Base-by-base conservation (phyloP, 495 filamentous ascomycete genomes). In the Parachaetomium inaequale region DNA sequence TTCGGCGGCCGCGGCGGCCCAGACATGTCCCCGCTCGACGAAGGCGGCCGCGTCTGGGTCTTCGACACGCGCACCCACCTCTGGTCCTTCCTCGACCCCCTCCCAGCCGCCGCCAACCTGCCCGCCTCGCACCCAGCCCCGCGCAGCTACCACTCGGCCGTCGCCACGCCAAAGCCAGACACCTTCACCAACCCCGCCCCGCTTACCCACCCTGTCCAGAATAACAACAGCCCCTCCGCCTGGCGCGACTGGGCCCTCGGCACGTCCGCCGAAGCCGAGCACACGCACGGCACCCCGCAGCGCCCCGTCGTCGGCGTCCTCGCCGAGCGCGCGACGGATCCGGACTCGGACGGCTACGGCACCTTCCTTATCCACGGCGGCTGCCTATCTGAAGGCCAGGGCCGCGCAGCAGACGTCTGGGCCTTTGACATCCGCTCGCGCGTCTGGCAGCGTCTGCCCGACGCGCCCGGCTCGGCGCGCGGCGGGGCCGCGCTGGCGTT, bases 311-410 rank as follows among this genome's bases (percentile, higher is more conserved):
- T 76, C n/a, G 81, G 81, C 2, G 71, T 56, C 29, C 72, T 82
- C 7, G 78, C 80, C 7, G 77, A 74, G 61, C 65, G 57, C 28
- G 79, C 81, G 5, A 69, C 69, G 8, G 81, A 82, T 63, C 68
- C 72, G 26, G 79, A 82, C 61, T 65, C 65, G 5, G 74, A 74
- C 7, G 82, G 82, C 7, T 79, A 82, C 70, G 81, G 81, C 36
- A 82, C 81, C 0, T 71, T 94, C 36, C 86, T 87, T 68, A 70
- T 94, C 17, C 89, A 92, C 65, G 89, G 86, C 7, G 90, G 90
- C 0, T 89, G 86, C 65, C 75, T 81, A 0, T 17, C 49, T 1
- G 28, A 7, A 0, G 3, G 80, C 77, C 8, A 83, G 79, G 17
- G 14, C 0, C 64, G 63, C 26, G 32, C 42, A 14, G 75, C 77